Base-by-base conservation (phyloP, 805 yeast species). In the Kazachstania kunashirensis region DNA sequence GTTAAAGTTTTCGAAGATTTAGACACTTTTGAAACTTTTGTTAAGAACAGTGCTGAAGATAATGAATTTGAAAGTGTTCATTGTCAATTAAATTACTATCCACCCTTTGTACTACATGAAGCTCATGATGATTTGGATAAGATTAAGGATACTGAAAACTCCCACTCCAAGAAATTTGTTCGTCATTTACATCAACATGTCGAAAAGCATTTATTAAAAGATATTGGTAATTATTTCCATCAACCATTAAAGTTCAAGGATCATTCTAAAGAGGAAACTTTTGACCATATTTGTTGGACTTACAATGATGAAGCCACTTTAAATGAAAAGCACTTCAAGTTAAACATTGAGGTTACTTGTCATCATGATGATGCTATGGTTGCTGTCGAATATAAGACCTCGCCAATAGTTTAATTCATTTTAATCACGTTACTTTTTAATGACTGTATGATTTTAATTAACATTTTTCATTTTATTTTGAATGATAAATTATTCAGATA, bases 111-210 rank as follows among this genome's bases (percentile, higher is more conserved):
- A 32, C 46, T 79, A 57, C 72, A 72, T 47, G 80, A 74, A 40
- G 70, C 78, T 40, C 84, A 77, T 46, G 75, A 77, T 38, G 77
- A 80, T 52, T 75, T 76, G 41, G 86, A 81, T 33, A 79, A 77
- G 54, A 72, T 81, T 42, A 79, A 79, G 55, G 79, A 81, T 27
- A 74, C 82, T 31, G 77, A 73, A 67, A 81, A 79, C 58, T 76
- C 79, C 38, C 75, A 80, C 54, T 75, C 78, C 43, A 73, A 75
- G 50, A 79, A 80, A 59, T 81, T 79, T 52, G 76, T 74, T 41
- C 69, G 92, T 55, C 80, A 79, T 55, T 67, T 81, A 57, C 82
- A 77, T 50, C 92, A 81, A 59, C 92, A 81, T 50, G 67, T 81
- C 38, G 73, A 77, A 50, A 78, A 78, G 50, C 89, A 81, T 57